A percentile compares a stretch with the other conserved stretches of the same genome.
These are phyloP conservation scores for Hemisphaericaspora xylofermentans DNA, from an alignment of 1,139 yeast genomes.

Conservation along the genomic window DNA sequence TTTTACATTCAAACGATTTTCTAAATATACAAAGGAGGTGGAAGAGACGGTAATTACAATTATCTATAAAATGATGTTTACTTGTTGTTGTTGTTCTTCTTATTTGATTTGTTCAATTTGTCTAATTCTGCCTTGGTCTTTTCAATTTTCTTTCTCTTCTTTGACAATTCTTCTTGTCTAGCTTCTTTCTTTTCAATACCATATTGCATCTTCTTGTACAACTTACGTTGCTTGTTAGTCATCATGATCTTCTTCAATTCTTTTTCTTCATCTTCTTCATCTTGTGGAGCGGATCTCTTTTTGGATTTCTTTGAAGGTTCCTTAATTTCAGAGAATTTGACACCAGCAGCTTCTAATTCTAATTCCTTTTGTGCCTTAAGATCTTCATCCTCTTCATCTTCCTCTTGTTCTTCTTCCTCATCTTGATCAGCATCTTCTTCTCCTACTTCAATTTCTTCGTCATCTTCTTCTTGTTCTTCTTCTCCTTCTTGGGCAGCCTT, in stretches of 20 bases:
- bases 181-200: slow-evolving; percentile 84
- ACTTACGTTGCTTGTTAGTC: slow-evolving; percentile 93
- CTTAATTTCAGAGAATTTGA: slow-evolving; percentile 60
- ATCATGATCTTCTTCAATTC: slow-evolving; percentile 93
- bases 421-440: slow-evolving; percentile 33
- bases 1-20: neutral
- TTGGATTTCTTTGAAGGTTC: slow-evolving; percentile 30
- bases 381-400: slow-evolving; percentile 56
- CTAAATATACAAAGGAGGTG: neutral
- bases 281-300: slow-evolving; percentile 19
- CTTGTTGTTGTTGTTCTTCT: slow-evolving; percentile 10
- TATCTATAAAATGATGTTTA: neutral
- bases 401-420: slow-evolving; percentile 46
- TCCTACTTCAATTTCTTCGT: slow-evolving; percentile 49
- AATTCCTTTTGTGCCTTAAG: slow-evolving; percentile 76
- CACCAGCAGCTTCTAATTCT: slow-evolving; percentile 88
- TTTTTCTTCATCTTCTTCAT: slow-evolving; percentile 69
- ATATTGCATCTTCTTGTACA: slow-evolving; percentile 93
- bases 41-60: neutral
- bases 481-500: slow-evolving; percentile 28
- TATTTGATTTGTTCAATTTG: slow-evolving; percentile 33
- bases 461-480: slow-evolving; percentile 40
- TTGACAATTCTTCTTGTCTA: slow-evolving; percentile 69
- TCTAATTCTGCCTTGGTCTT: slow-evolving; percentile 62
- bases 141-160: slow-evolving; percentile 76